Conservation (phyloP, 1,284 basidiomycete genomes). For the Irpex sp. region DNA sequence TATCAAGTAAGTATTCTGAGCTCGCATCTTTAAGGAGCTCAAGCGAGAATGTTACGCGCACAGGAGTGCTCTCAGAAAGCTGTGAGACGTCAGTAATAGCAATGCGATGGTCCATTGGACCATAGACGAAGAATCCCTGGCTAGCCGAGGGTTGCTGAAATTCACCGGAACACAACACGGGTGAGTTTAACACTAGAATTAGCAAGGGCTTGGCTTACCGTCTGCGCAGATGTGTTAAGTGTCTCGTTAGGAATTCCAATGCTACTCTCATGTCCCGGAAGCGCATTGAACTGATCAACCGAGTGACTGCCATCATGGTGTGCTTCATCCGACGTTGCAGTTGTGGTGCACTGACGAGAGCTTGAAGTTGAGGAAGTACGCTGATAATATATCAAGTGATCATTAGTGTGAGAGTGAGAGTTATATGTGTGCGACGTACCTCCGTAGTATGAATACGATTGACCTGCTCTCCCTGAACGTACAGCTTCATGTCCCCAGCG, state of each 20-base stretch:
- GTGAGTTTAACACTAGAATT: no score
- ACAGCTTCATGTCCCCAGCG: not conserved
- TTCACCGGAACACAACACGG: no score
- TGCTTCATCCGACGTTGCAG: no score
- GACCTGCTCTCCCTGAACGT: not conserved
- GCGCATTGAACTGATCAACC: no score
- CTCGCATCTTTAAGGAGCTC: not conserved
- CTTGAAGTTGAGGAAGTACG: not conserved
- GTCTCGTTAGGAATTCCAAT: no score
- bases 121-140: not conserved
- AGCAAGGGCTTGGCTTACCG: no score
- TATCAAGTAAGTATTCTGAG: not conserved
- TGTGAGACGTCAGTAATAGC: not conserved
- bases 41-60: not conserved
- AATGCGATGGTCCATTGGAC: not conserved
- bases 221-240: no score
- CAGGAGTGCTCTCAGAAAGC: not conserved
- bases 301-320: no score
- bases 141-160: not conserved
- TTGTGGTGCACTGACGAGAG: no score
- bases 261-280: no score
- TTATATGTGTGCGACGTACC: not conserved
- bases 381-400: not conserved
- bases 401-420: no score
- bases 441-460: not conserved